Evolutionary conservation across 1,139 yeast genomes (phyloP).

Genomic region (Magnusiomyces tetraspermus): DNA sequence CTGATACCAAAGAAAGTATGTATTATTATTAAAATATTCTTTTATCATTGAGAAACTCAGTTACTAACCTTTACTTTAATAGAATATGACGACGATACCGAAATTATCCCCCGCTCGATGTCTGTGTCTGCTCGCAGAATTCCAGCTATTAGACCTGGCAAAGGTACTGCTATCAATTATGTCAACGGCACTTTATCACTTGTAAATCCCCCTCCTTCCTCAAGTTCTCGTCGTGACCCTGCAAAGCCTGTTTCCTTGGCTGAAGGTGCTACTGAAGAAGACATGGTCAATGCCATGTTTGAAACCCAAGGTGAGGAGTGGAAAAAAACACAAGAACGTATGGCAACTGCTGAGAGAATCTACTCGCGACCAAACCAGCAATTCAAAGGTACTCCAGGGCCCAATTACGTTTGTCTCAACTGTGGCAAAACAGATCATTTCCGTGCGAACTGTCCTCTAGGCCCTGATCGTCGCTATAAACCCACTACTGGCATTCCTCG

Average conservation of each 20-base stretch:
- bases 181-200: conserved; percentile 49
- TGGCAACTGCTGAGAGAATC: conserved; percentile 45
- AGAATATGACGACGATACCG: conserved; percentile 76
- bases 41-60: background rate
- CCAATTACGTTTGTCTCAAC: conserved; percentile 89
- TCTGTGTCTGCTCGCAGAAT: conserved; percentile 74
- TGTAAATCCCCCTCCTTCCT: conserved; percentile 15
- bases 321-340: conserved; percentile 87
- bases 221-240: conserved; percentile 22
- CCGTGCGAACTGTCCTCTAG: conserved; percentile 93
- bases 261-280: conserved; percentile 61
- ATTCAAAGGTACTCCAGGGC: conserved; percentile 60
- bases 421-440: conserved; percentile 97
- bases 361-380: conserved; percentile 25
- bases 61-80: background rate
- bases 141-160: conserved; percentile 58
- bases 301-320: conserved; percentile 88
- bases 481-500: conserved; percentile 97
- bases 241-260: conserved; percentile 22
- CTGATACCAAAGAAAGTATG: conserved; percentile 56
- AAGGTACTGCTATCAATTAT: conserved; percentile 52
- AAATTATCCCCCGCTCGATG: conserved; percentile 76
- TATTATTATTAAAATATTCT: background rate
- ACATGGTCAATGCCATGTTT: conserved; percentile 80
- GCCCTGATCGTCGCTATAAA: conserved; percentile 76